Evolutionary conservation across 176 grass and related monocot species (phyloP).

Genomic region (Lolium perenne): DNA sequence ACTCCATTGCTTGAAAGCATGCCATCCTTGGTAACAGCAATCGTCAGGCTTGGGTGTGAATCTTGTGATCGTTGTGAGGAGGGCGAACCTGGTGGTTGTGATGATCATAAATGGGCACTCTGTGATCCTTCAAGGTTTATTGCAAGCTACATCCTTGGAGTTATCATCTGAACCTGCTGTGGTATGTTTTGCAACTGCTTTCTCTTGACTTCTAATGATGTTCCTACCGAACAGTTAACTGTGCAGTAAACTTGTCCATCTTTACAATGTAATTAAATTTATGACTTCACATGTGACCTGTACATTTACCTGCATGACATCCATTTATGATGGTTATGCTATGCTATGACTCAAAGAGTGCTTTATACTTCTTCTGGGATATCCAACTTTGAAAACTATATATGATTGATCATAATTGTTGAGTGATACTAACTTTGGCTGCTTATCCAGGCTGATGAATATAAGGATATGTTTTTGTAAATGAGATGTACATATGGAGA

Average conservation of each 20-base stretch:
- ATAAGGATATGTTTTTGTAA: background rate
- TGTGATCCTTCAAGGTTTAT: background rate
- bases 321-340: background rate
- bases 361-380: background rate
- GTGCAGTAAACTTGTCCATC: background rate
- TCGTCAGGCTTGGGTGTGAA: background rate
- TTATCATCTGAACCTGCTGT: background rate
- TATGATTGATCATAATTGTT: no score
- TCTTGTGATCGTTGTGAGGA: background rate
- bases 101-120: background rate
- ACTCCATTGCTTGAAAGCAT: conserved; percentile 8
- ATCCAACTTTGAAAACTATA: background rate
- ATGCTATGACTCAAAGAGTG: background rate
- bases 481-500: background rate
- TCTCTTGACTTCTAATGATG: background rate
- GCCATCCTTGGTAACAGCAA: background rate
- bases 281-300: background rate
- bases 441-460: no score
- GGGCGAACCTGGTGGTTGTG: background rate
- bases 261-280: background rate
- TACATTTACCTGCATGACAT: background rate
- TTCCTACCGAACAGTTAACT: background rate
- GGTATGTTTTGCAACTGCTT: background rate
- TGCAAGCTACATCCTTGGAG: background rate
- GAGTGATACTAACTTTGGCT: no score